phyloP scores from a whole-genome alignment of 441 rosid genomes.

The Erodium texanum region DNA sequence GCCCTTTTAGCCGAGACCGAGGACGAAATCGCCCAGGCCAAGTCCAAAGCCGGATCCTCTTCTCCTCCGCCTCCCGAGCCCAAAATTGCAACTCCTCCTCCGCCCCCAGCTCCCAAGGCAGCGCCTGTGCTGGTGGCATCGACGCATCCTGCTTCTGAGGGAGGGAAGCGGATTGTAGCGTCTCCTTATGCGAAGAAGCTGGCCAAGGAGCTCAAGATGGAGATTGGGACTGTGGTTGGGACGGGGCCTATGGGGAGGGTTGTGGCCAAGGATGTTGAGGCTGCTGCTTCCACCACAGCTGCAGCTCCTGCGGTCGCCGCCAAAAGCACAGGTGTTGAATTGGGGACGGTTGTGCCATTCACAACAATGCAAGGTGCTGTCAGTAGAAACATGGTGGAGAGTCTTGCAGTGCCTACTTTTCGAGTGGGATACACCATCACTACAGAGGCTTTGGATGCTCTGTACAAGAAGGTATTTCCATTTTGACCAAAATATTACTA shows the following conservation, averaged over 20 bases:
- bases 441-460: constrained; percentile 85
- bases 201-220: constrained; percentile 88
- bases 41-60: constrained; percentile 44
- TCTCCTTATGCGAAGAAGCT: constrained; percentile 87
- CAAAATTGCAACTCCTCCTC: background rate
- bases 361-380: constrained; percentile 87
- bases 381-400: constrained; percentile 74
- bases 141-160: constrained; percentile 1
- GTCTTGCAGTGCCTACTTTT: constrained; percentile 81
- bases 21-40: constrained; percentile 82
- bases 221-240: constrained; percentile 51
- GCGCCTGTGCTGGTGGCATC: background rate
- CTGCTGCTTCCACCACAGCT: constrained; percentile 44
- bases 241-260: constrained; percentile 81
- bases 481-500: background rate
- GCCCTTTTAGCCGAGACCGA: constrained; percentile 83
- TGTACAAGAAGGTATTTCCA: constrained; percentile 43
- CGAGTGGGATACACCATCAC: constrained; percentile 82
- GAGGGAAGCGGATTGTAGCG: too few relatives aligned
- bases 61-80: constrained; percentile 1
- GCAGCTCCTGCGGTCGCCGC: constrained; percentile 29
- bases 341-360: constrained; percentile 39
- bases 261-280: constrained; percentile 68
- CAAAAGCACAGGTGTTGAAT: background rate
- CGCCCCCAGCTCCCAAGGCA: too few relatives aligned